Base-by-base conservation (phyloP, 192 early-diverging fungal species). In the Coemansia sp. region DNA sequence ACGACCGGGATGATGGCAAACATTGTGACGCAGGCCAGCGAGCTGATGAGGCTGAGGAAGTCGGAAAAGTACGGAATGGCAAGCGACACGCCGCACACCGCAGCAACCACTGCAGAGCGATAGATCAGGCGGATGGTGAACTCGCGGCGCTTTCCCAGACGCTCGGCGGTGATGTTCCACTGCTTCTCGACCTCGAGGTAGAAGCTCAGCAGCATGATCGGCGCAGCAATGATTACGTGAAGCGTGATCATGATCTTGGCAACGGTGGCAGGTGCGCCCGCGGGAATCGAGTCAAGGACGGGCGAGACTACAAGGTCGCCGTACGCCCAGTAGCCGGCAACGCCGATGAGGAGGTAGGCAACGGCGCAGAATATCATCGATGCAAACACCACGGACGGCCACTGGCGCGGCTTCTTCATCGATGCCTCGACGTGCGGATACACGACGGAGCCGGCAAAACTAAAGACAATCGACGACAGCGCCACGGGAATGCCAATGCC, bases 1-100 rank as follows among this genome's bases (percentile, higher is more conserved):
- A 91, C 40, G 9, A 93, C 75, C 0, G 93, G 93, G 62, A 94
- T 71, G 10, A 92, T 84, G 57, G 90, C 91, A 38, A 89, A 88
- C 48, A 94, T 79, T 5, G 85, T 74, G 48, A 85, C 87, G 62
- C 88, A 91, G 40, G 89, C 85, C 46, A 93, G 75, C 0, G 91
- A 87, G 38, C 93, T 92, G 61, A 94, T 76, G 2, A 94, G 84
- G 14, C 86, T 84, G 79, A 94, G 48, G 37, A 92, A 84, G 70
- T 93, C 93, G 10, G 90, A 81, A 72, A 94, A 93, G 76, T 83
- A 92, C 7, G 92, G 91, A 14, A 93, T 85, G 25, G 81, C 87
- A 22, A 90, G 71, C 5, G 91, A 86, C 37, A 92, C 72, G 1
- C 77, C 81, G 16, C 81, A 81, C n/a, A 89, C 76, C 0, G 82